phyloP scores from a whole-genome alignment of 257 asterid genomes.

The Gardenia jasminoides region DNA sequence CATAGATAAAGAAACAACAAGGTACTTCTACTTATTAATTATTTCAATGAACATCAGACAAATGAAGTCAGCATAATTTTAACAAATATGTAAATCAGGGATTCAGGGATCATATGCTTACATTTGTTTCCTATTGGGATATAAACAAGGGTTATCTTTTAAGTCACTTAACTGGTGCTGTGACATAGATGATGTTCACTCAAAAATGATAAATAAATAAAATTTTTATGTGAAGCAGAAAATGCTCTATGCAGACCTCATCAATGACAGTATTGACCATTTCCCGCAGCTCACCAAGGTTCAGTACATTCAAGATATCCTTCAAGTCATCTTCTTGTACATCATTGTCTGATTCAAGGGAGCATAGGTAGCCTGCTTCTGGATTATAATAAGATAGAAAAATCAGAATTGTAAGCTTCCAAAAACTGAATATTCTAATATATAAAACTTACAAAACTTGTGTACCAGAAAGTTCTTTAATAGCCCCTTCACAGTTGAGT shows the following conservation, averaged over 20 bases:
- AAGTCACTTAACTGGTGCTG: not conserved
- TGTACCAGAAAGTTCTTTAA: constrained; percentile 67
- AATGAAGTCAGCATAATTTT: not conserved
- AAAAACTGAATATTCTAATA: constrained; percentile 11
- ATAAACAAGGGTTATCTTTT: not conserved
- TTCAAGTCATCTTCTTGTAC: constrained; percentile 45
- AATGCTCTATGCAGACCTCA: constrained; percentile 6
- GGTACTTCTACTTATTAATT: not conserved
- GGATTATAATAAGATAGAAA: constrained; percentile 18
- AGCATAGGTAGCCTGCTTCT: constrained; percentile 67
- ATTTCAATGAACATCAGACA: not conserved
- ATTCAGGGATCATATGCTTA: not conserved
- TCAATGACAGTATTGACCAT: constrained; percentile 22
- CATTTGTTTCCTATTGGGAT: not conserved
- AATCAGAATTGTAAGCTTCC: not conserved
- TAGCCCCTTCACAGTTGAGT: constrained; percentile 63
- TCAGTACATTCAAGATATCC: constrained; percentile 63
- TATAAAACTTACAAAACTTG: constrained; percentile 10
- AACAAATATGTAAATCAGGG: too few relatives aligned
- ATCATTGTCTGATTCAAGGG: constrained; percentile 41
- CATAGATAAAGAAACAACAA: not conserved
- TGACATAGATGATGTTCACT: not conserved
- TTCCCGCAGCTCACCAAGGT: constrained; percentile 69
- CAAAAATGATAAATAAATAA: not conserved
- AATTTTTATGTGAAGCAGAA: not conserved